Evolutionary conservation across 306 rosid species (phyloP).

Genomic region (Gillenia trifoliata): DNA sequence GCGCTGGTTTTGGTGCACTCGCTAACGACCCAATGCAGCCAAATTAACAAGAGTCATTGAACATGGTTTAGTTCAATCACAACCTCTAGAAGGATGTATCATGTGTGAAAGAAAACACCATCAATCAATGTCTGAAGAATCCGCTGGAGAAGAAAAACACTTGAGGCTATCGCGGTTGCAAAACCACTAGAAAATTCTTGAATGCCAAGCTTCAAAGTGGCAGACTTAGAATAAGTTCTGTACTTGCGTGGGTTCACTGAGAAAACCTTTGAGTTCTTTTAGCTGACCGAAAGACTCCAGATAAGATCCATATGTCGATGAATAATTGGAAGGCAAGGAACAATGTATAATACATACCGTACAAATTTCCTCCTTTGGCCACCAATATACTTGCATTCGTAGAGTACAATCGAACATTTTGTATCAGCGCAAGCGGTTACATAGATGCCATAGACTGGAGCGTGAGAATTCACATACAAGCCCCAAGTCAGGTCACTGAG

Average conservation of each 20-base stretch:
- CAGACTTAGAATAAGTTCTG: too few species aligned
- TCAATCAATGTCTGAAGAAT: neutral
- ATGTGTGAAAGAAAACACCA: neutral
- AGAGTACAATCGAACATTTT: constrained; percentile 42
- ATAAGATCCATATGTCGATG: neutral
- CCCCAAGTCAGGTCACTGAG: constrained; percentile 17
- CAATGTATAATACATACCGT: constrained; percentile 28
- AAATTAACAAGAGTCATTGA: neutral
- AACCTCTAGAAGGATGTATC: too few species aligned
- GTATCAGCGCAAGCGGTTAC: constrained; percentile 13
- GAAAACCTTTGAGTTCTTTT: too few species aligned
- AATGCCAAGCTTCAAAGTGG: too few species aligned
- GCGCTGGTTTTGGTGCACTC: neutral
- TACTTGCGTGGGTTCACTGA: too few species aligned
- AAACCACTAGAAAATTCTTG: neutral
- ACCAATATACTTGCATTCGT: constrained; percentile 37
- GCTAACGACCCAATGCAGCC: neutral
- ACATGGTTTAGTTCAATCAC: too few species aligned
- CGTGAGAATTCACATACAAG: constrained; percentile 14
- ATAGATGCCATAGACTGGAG: constrained; percentile 20
- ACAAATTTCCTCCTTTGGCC: constrained; percentile 43
- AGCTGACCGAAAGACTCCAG: too few species aligned
- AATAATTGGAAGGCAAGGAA: neutral
- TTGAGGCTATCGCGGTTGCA: neutral
- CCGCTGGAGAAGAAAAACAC: neutral